Conservation (phyloP, 257 asterid species). For the Solanum verrucosum region DNA sequence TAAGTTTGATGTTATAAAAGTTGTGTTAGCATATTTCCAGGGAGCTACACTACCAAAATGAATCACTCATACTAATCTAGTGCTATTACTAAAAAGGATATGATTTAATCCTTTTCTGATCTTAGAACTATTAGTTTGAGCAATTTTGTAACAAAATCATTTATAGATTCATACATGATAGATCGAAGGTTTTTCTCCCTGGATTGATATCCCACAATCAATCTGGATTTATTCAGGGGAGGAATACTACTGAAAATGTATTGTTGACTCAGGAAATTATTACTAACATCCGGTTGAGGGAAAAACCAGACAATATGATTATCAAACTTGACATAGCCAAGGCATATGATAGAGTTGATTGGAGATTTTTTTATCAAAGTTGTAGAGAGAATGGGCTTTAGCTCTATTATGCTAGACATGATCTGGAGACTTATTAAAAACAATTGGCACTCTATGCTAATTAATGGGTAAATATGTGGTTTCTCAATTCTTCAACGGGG, state of each 20-base stretch:
- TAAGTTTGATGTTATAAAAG: background rate
- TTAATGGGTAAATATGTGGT: background rate
- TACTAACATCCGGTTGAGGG: background rate
- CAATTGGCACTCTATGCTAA: background rate
- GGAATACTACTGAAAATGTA: background rate
- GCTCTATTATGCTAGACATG: background rate
- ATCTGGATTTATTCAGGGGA: background rate
- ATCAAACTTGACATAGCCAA: background rate
- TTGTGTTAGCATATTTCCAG: too few relatives aligned
- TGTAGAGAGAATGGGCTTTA: background rate
- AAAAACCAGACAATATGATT: background rate
- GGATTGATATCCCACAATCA: background rate
- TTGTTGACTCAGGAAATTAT: too few relatives aligned
- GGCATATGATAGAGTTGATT: background rate
- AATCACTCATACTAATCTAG: background rate
- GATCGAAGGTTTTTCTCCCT: background rate
- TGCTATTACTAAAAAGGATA: background rate
- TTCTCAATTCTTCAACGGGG: background rate
- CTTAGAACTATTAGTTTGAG: too few relatives aligned
- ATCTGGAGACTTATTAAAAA: background rate
- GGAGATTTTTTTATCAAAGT: background rate
- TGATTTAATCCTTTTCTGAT: too few relatives aligned
- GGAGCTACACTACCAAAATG: background rate
- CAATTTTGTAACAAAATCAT: too few relatives aligned
- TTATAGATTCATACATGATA: background rate